Conservation (phyloP, 106 monocot species). For the Allium fistulosum region DNA sequence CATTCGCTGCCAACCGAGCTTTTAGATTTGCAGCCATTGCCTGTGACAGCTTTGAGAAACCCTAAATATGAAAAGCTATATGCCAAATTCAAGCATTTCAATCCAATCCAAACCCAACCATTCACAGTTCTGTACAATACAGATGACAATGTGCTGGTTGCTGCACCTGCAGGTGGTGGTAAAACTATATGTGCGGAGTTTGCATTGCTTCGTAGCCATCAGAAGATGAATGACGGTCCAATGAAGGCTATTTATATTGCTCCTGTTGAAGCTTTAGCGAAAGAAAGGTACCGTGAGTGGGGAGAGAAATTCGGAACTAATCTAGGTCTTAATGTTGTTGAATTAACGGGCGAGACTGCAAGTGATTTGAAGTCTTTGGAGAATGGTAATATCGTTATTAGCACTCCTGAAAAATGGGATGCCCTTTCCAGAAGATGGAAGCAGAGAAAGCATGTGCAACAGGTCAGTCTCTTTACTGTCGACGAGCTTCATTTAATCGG, state of each 20-base stretch:
- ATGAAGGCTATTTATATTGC: constrained; percentile 93
- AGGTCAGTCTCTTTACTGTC: constrained; percentile 88
- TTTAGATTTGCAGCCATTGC: constrained; percentile 87
- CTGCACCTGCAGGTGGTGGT: constrained; percentile 94
- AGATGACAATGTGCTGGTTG: constrained; percentile 95
- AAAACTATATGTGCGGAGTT: constrained; percentile 99
- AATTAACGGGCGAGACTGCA: constrained; percentile 76
- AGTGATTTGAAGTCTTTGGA: constrained; percentile 88
- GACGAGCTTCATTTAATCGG: constrained; percentile 96
- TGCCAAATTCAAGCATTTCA: constrained; percentile 90
- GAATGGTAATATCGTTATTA: constrained; percentile 75
- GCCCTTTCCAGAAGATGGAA: constrained; percentile 96
- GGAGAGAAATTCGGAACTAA: constrained; percentile 62
- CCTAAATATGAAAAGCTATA: constrained; percentile 78
- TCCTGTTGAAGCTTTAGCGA: constrained; percentile 90
- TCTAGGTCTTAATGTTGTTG: constrained; percentile 59
- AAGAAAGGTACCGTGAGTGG: constrained; percentile 86
- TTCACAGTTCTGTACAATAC: constrained; percentile 88
- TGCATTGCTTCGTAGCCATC: constrained; percentile 79
- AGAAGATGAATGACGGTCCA: constrained; percentile 42
- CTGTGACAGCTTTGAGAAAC: constrained; percentile 83
- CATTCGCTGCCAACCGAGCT: constrained; percentile 88
- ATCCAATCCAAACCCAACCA: constrained; percentile 95
- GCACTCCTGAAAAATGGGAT: constrained; percentile 99
- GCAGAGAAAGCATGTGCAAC: constrained; percentile 86